Conservation (phyloP, 2,329 filamentous ascomycete species). For the Ophiostoma quercus region DNA sequence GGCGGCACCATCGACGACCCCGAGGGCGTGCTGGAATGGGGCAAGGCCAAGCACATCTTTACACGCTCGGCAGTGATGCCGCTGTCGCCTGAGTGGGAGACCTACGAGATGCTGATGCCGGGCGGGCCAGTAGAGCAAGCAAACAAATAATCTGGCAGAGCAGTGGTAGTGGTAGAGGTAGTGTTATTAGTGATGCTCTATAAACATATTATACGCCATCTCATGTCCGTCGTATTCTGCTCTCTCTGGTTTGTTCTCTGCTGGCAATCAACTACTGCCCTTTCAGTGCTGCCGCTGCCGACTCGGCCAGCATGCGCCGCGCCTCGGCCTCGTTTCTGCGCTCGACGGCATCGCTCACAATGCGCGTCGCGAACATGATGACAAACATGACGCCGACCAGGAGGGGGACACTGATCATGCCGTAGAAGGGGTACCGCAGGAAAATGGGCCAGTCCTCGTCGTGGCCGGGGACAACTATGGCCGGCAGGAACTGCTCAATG, state of each 20-base stretch:
- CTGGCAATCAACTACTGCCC: not conserved
- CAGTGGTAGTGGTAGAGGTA: not conserved
- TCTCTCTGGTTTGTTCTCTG: no score
- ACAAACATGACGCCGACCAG: slow-evolving; percentile 13
- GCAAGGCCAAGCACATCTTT: slow-evolving; percentile 42
- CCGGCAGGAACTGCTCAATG: slow-evolving; percentile 13
- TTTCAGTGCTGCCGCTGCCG: not conserved
- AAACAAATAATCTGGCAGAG: not conserved
- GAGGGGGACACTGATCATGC: slow-evolving; percentile 17
- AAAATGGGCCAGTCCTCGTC: slow-evolving; percentile 4
- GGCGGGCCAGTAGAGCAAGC: not conserved
- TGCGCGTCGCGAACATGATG: slow-evolving; percentile 2
- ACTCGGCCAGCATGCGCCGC: slow-evolving; percentile 1
- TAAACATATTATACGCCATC: not conserved
- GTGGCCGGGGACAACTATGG: slow-evolving; percentile 9
- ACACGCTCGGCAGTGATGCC: slow-evolving; percentile 42
- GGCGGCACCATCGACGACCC: not conserved
- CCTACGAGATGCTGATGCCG: not conserved
- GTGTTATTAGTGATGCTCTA: not conserved
- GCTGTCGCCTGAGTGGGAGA: slow-evolving; percentile 36
- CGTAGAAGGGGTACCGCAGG: slow-evolving; percentile 19
- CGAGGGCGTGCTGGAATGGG: slow-evolving; percentile 34
- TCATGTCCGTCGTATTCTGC: not conserved
- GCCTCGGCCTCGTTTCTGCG: slow-evolving; percentile 13
- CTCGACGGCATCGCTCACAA: slow-evolving; percentile 6